Evolutionary conservation across 495 filamentous ascomycete species (phyloP).

Genomic region (Penicillium odoratum): DNA sequence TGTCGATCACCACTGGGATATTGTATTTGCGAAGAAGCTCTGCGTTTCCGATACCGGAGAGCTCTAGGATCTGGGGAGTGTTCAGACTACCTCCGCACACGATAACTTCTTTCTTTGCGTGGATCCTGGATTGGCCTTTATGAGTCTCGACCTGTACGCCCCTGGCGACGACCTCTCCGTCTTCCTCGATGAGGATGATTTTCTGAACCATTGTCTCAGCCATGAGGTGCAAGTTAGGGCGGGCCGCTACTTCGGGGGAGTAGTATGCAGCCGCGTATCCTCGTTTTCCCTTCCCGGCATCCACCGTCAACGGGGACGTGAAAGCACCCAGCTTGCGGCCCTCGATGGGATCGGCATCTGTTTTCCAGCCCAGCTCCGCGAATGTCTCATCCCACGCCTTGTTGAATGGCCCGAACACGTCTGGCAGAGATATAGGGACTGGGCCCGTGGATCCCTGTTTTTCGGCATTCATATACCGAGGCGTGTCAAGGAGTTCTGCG

Average conservation of each 20-base stretch:
- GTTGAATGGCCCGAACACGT: conserved; percentile 23
- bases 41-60: conserved; percentile 54
- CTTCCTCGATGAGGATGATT: conserved; percentile 32
- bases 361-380: conserved; percentile 22
- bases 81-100: conserved; percentile 55
- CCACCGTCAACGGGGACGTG: conserved; percentile 17
- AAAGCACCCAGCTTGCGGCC: conserved; percentile 27
- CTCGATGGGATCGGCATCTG: conserved; percentile 22
- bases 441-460: conserved; percentile 25
- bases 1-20: conserved; percentile 38
- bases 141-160: conserved; percentile 39
- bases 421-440: conserved; percentile 25
- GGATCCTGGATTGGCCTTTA: conserved; percentile 32
- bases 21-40: conserved; percentile 28
- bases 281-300: conserved; percentile 29
- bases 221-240: conserved; percentile 48
- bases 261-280: conserved; percentile 40
- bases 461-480: conserved; percentile 16
- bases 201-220: conserved; percentile 45
- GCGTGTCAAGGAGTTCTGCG: conserved; percentile 10
- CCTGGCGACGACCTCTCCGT: conserved; percentile 23
- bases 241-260: conserved; percentile 29
- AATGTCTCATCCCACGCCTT: conserved; percentile 32
- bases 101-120: conserved; percentile 55
- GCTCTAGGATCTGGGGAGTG: conserved; percentile 56